Evolutionary conservation across 768 basidiomycete species (phyloP), one percentile per base, ranked within the genome.

Genomic region (Leccinum subgranulosum): DNA sequence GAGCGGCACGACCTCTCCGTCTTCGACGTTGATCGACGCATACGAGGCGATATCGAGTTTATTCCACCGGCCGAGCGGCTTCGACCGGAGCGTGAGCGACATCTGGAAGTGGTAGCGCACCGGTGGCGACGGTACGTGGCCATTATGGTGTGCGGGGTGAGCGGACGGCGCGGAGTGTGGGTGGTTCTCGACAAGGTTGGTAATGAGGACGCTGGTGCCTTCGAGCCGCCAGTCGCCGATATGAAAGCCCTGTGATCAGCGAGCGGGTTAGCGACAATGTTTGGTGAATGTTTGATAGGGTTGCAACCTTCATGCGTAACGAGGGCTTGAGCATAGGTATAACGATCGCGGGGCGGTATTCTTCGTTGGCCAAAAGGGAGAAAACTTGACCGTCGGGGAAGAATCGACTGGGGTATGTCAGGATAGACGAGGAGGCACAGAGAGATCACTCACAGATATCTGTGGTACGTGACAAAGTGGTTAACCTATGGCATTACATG

Each of bases 381-480:
- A 96, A 80, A 4, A 95, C 94, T 66, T 84, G 82, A 2, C 94
- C 94, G 60, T 91, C 84, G 0, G 92, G 86, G 63, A 88, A 88
- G 76, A 96, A 96, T 27, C 94, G 91, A 47, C 90, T 92, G 64
- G 1, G 29, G 54, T 12, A 49, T 12, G 49, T 68, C 39, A 61
- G 41, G 2, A 5, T 46, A 29, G 34, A 25, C 6, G 46, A 59
- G 51, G 27, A 21, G 34, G 29, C 29, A 27, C 5, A 23, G 29
- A 47, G 19, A 14, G 3, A n/a, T 7, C 8, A 64, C 87, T 72
- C 62, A 90, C 86, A 97, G 79, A 71, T 92, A 96, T 31, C 94
- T 90, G 66, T 95, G 91, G 71, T 96, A 97, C 6, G 92, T 95
- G 66, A 97, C 84, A 57, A 94, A 79, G 66, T 96, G 92, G 67